Percentiles rank a stretch among this genome's conserved stretches.
phyloP scores from a whole-genome alignment of 2,329 filamentous ascomycete genomes.

The Nannizziopsis barbatae region DNA sequence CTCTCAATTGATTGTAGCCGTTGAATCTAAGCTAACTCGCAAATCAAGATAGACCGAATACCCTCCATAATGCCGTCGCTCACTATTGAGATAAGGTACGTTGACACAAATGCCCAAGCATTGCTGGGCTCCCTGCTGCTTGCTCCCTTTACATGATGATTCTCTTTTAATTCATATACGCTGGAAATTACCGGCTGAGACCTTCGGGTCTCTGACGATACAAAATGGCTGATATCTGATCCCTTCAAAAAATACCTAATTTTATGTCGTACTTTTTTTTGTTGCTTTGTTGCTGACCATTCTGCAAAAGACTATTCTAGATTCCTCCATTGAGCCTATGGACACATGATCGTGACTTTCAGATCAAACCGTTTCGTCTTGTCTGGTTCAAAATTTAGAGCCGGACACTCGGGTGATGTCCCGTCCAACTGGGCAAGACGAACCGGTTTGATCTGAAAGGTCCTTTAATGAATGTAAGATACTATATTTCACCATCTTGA shows the following conservation, averaged over 20 bases:
- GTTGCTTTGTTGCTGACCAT: neutral
- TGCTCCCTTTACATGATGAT: constrained; percentile 19
- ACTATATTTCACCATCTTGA: constrained; percentile 11
- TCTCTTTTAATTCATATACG: constrained; percentile 44
- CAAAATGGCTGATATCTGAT: constrained; percentile 49
- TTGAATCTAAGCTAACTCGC: neutral
- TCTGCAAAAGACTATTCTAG: neutral
- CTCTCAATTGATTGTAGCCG: neutral
- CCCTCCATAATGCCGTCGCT: too few species aligned
- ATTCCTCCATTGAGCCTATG: too few species aligned
- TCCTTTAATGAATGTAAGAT: constrained; percentile 7
- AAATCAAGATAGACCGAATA: neutral
- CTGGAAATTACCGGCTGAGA: constrained; percentile 97
- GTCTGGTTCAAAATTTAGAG: too few species aligned
- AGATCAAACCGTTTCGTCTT: too few species aligned
- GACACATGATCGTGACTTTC: too few species aligned
- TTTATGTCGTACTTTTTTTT: neutral
- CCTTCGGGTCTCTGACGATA: constrained; percentile 61
- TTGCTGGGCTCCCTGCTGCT: neutral
- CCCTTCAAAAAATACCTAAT: neutral
- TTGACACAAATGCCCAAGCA: neutral
- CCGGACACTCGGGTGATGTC: too few species aligned
- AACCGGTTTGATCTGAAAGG: neutral
- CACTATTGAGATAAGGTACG: neutral
- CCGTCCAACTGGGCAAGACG: too few species aligned